These are phyloP conservation scores for Coleophoma crateriformis DNA, from an alignment of 2,329 filamentous ascomycete genomes.

Conservation along the genomic window DNA sequence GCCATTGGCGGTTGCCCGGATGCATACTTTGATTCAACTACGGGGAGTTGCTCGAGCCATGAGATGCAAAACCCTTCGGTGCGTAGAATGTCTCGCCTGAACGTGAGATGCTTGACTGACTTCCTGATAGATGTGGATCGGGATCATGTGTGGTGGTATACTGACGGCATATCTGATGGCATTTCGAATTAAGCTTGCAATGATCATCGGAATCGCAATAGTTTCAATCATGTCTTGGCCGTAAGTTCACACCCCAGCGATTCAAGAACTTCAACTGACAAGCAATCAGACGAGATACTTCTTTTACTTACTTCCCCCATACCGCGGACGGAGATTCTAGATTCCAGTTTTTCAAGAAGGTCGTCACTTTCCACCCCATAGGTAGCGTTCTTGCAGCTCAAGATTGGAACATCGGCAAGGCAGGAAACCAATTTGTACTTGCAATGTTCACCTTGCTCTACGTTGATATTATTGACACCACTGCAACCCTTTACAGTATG, in stretches of 20 bases:
- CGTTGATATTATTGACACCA: conserved; percentile 71
- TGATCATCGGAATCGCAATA: conserved; percentile 63
- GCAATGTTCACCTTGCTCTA: conserved; percentile 71
- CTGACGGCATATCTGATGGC: conserved; percentile 74
- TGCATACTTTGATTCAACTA: conserved; percentile 38
- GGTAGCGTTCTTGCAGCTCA: conserved; percentile 52
- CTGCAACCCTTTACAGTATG: conserved; percentile 71
- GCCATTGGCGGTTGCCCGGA: conserved; percentile 67
- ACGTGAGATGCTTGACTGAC: neutral
- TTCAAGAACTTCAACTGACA: neutral
- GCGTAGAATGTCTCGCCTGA: conserved; percentile 9
- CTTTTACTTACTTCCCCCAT: conserved; percentile 66
- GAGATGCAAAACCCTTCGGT: conserved; percentile 72
- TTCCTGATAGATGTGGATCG: conserved; percentile 63
- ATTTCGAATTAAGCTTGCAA: conserved; percentile 66
- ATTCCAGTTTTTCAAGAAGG: conserved; percentile 67
- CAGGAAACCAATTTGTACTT: conserved; percentile 54
- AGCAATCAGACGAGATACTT: conserved; percentile 46
- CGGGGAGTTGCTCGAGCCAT: conserved; percentile 44
- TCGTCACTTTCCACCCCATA: conserved; percentile 66
- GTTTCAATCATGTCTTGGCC: conserved; percentile 70
- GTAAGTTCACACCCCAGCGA: conserved; percentile 32
- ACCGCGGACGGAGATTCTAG: conserved; percentile 53
- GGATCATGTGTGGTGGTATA: conserved; percentile 73
- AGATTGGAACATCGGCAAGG: conserved; percentile 51